Evolutionary conservation across 2,329 filamentous ascomycete genomes (phyloP).

Genomic region (Meredithiella fracta): DNA sequence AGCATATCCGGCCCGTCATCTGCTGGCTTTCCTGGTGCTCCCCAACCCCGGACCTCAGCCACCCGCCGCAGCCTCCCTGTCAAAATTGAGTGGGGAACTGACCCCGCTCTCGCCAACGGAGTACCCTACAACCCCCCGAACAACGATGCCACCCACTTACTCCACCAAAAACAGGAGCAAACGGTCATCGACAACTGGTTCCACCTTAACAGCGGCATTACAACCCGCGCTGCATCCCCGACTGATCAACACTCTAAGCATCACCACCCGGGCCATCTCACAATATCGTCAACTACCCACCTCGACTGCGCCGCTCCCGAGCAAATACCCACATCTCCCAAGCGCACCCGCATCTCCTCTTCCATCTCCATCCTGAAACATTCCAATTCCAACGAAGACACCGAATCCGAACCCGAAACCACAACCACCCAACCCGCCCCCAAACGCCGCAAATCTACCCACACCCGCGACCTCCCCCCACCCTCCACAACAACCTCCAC

Average conservation of each 20-base stretch:
- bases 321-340: background rate
- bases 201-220: constrained; percentile 38
- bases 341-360: background rate
- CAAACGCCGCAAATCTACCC: background rate
- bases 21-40: background rate
- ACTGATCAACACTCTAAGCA: background rate
- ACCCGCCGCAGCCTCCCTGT: constrained; percentile 2
- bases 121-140: constrained; percentile 43
- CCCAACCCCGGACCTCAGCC: background rate
- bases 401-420: constrained; percentile 7
- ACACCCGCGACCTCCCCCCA: background rate
- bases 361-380: background rate
- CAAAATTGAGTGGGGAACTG: constrained; percentile 50
- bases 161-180: constrained; percentile 30
- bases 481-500: background rate
- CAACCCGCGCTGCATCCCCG: constrained; percentile 27
- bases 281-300: no score
- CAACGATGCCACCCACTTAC: constrained; percentile 26
- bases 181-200: constrained; percentile 38
- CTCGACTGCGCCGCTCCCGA: no score
- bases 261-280: background rate
- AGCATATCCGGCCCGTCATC: constrained; percentile 1
- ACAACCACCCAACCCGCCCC: background rate
- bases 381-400: background rate
- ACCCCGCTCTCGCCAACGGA: constrained; percentile 41